phyloP scores from a whole-genome alignment of 2,329 filamentous ascomycete species.

The Cercospora sp. region DNA sequence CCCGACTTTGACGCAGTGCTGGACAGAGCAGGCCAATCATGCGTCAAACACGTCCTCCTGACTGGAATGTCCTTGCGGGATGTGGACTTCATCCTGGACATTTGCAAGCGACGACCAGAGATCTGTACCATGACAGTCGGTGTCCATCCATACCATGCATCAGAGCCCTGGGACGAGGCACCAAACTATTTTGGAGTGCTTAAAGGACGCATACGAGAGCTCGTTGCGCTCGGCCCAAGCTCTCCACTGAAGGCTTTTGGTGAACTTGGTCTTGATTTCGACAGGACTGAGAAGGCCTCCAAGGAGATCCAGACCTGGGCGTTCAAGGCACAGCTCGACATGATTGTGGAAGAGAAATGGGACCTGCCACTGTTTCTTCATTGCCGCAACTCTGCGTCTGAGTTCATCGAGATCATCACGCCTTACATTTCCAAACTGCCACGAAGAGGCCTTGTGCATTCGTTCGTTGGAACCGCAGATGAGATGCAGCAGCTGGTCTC shows the following conservation, averaged over 20 bases:
- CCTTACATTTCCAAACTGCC: conserved; percentile 45
- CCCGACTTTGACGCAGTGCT: conserved; percentile 49
- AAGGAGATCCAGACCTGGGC: conserved; percentile 46
- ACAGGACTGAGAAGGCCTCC: conserved; percentile 47
- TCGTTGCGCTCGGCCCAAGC: conserved; percentile 22
- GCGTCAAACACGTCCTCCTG: conserved; percentile 46
- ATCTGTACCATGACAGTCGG: conserved; percentile 52
- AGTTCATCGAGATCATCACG: conserved; percentile 47
- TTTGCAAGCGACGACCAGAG: conserved; percentile 29
- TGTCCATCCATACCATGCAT: conserved; percentile 55
- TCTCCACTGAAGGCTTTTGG: conserved; percentile 49
- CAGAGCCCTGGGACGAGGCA: conserved; percentile 44
- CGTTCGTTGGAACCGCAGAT: conserved; percentile 43
- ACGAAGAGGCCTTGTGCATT: conserved; percentile 44
- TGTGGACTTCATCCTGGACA: conserved; percentile 38
- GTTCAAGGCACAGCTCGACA: conserved; percentile 47
- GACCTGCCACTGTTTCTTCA: conserved; percentile 47
- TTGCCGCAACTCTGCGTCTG: conserved; percentile 47
- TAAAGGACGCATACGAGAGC: conserved; percentile 28
- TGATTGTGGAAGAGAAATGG: conserved; percentile 39
- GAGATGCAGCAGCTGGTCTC: conserved; percentile 46
- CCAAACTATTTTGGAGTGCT: conserved; percentile 32
- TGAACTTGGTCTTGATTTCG: conserved; percentile 55
- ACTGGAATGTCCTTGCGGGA: conserved; percentile 46
- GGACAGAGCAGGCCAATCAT: conserved; percentile 45